Evolutionary conservation across 2,329 filamentous ascomycete species (phyloP).

Genomic region (Trichoderma sp.): DNA sequence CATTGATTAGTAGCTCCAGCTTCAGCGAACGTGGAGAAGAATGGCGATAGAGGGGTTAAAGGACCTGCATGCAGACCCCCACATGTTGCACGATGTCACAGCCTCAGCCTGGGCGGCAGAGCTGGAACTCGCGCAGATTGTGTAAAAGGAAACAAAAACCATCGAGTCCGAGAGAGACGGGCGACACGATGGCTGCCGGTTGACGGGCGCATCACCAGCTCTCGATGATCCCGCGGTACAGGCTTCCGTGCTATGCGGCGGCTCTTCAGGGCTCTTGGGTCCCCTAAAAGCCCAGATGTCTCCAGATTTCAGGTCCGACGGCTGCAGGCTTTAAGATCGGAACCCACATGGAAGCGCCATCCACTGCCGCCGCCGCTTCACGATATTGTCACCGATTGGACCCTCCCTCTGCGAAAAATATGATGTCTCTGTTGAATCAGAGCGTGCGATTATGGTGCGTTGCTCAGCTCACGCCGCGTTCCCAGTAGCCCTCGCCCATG

Average conservation of each 20-base stretch:
- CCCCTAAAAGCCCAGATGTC: neutral
- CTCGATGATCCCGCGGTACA: neutral
- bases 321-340: constrained; percentile 13
- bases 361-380: neutral
- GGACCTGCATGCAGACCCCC: neutral
- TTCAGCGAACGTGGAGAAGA: neutral
- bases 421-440: neutral
- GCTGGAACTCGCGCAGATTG: neutral
- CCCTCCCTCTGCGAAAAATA: neutral
- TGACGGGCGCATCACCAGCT: neutral
- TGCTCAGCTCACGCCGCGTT: neutral
- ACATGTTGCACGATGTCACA: neutral
- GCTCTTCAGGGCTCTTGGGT: neutral
- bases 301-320: constrained; percentile 20
- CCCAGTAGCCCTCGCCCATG: neutral
- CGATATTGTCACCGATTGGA: neutral
- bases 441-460: neutral
- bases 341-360: neutral
- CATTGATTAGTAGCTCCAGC: neutral
- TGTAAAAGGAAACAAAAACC: neutral
- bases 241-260: neutral
- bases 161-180: neutral
- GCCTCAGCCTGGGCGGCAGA: neutral
- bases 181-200: neutral
- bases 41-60: neutral